Evolutionary conservation across 2,329 filamentous ascomycete species (phyloP), one percentile per base, ranked within the genome.

Genomic region (Scedosporium minutisporum): DNA sequence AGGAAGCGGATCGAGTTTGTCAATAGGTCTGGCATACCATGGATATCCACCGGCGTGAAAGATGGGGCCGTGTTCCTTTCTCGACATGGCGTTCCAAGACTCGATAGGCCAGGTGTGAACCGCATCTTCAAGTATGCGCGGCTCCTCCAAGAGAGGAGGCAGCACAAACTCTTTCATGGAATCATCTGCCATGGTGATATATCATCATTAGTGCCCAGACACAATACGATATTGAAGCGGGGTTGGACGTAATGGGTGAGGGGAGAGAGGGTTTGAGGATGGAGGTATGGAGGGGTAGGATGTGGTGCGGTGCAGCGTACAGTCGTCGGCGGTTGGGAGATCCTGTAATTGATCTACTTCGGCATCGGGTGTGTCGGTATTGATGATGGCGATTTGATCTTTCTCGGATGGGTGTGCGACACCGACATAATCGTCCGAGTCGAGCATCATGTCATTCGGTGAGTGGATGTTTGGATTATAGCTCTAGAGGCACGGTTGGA

Each of bases 31-130:
- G 23, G 77, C 84, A 71, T 75, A 92, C 89, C 95, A 99, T 73
- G 93, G 95, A 72, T 86, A 88, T 59, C 90, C 93, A 59, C 87
- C 93, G 66, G 91, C 93, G 65, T 95, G 74, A 74, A 99, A 99
- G 63, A 88, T 74, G 2, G 95, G 95, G 1, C 95, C 91, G 78
- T 96, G 92, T 70, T 95, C 88, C 72, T 90, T 91, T 76, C 90
- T 89, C 16, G 82, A 80, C 68, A 96, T 76, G 44, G 78, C 82
- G 66, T 89, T 83, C 93, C 93, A 99, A 65, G 89, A 83, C 68
- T 90, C 82, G 65, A 99, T 91, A 33, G 90, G 86, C 95, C 95
- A 99, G 69, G 91, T 96, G 75, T 90, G 74, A 68, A 88, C 77
- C 48, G 82, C 82, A 72, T 96, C 91, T 62, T 87, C 87, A 66